These are phyloP conservation scores for Metarhizium humberi DNA, from an alignment of 2,329 filamentous ascomycete genomes.

Conservation along the genomic window DNA sequence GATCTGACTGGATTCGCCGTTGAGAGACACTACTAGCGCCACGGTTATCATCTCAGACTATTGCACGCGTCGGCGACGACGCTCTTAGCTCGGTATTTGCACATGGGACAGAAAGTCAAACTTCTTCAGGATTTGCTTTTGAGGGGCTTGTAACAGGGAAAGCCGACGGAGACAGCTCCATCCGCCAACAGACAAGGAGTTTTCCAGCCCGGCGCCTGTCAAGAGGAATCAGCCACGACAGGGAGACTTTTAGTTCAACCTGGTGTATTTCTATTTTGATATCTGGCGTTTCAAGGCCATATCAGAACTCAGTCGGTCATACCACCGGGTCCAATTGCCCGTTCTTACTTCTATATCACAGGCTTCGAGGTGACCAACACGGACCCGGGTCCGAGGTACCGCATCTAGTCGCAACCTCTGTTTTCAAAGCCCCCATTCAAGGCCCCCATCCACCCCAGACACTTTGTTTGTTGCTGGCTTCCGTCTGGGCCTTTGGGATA, in stretches of 20 bases:
- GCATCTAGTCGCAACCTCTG: constrained; percentile 3
- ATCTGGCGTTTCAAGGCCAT: background rate
- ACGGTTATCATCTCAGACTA: background rate
- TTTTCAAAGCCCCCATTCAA: constrained; percentile 4
- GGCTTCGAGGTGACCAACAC: background rate
- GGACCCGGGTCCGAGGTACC: constrained; percentile 4
- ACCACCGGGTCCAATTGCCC: background rate
- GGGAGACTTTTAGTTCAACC: background rate
- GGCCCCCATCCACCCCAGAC: constrained; percentile 5
- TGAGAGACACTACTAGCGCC: background rate
- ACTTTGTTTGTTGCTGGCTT: background rate
- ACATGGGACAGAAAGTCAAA: background rate
- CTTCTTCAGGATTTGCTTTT: no score
- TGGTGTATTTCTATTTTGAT: background rate
- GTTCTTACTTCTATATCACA: background rate
- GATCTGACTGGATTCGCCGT: background rate
- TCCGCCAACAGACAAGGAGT: background rate
- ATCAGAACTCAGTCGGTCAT: background rate
- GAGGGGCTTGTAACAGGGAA: background rate
- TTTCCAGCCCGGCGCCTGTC: background rate
- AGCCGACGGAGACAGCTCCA: background rate
- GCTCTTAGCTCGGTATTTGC: background rate
- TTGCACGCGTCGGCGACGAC: background rate
- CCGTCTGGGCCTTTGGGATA: background rate
- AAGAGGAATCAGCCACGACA: background rate